phyloP scores from a whole-genome alignment of 768 basidiomycete species.

The Calocybe indica region DNA sequence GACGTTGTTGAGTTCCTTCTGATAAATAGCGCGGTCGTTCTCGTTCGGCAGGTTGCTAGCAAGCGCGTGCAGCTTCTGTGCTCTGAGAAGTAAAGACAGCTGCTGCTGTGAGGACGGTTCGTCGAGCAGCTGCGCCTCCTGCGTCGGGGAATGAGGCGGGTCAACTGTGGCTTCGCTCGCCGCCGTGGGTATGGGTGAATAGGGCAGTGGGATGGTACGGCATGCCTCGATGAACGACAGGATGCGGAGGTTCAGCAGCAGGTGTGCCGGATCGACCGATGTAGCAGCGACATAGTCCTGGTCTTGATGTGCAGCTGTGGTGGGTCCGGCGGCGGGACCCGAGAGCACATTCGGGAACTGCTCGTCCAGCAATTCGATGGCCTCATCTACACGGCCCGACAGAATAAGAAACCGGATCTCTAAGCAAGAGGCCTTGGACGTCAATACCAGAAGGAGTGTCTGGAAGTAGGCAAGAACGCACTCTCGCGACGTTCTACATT shows the following conservation, averaged over 20 bases:
- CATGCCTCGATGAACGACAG: constrained; percentile 84
- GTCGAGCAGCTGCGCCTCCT: too few relatives aligned
- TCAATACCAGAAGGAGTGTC: neutral
- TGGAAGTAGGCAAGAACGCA: constrained; percentile 20
- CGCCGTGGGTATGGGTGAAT: constrained; percentile 15
- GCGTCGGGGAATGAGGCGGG: too few relatives aligned
- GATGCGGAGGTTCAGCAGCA: constrained; percentile 81
- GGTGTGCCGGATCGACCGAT: constrained; percentile 68
- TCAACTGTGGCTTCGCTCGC: too few relatives aligned
- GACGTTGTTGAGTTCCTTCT: constrained; percentile 68
- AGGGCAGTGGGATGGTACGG: constrained; percentile 60
- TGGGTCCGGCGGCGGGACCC: constrained; percentile 4
- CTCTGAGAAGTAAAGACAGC: constrained; percentile 40
- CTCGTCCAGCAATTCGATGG: constrained; percentile 55
- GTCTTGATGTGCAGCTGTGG: constrained; percentile 16
- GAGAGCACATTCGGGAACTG: constrained; percentile 66
- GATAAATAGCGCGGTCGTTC: constrained; percentile 54
- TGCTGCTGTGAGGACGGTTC: too few relatives aligned
- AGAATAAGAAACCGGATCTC: constrained; percentile 70
- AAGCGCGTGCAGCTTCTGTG: constrained; percentile 62
- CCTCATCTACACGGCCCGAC: constrained; percentile 69
- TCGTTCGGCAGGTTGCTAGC: constrained; percentile 50
- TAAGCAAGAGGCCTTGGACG: constrained; percentile 19
- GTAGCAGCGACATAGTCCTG: constrained; percentile 49
- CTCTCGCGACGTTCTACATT: constrained; percentile 51